Base-by-base conservation (phyloP, 768 basidiomycete species). In the Collybia nuda region DNA sequence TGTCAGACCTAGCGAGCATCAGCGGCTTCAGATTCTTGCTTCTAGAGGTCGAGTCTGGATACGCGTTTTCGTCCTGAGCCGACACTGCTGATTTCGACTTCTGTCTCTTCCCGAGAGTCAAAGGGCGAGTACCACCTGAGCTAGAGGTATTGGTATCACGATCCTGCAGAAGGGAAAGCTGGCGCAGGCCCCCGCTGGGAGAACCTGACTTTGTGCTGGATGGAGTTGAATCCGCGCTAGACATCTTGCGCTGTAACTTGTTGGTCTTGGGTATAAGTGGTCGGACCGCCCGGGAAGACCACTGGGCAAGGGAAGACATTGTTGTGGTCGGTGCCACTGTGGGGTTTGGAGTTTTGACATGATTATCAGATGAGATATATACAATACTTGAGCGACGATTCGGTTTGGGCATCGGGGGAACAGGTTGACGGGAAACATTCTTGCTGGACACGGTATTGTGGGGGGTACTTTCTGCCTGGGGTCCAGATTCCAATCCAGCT, bases 391-490 rank as follows among this genome's bases (percentile, higher is more conserved):
- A 82, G 59, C 79, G 80, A 57, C 76, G 74, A 44, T 58, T 55
- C 50, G 49, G 60, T 58, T 64, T 63, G 41, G 68, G 67, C 51
- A 75, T 53, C 42, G 74, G 68, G 26, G 71, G 64, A n/a, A 70
- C 68, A 7, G 67, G 64, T 44, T 64, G 62, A 26, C 57, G 57
- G 38, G 64, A 62, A 5, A 50, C 56, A 19, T 67, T 62, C 55
- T 71, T 76, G 36, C 62, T 62, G 36, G 70, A 61, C 50, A 72
- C 65, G 19, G 66, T 69, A 53, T 80, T 80, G 56, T 81, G 80
- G 1, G 85, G 85, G 0, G 86, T 87, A 61, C 84, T 87, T 62
- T 85, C 77, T 3, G 82, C 78, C 39, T 75, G 72, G 19, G 82
- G 82, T 26, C 77, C 76, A 12, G 69, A 67, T 17, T 70, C 61